Evolutionary conservation across 2,329 filamentous ascomycete genomes (phyloP), one percentile per base, ranked within the genome.

Genomic region (Fusarium hainanense): DNA sequence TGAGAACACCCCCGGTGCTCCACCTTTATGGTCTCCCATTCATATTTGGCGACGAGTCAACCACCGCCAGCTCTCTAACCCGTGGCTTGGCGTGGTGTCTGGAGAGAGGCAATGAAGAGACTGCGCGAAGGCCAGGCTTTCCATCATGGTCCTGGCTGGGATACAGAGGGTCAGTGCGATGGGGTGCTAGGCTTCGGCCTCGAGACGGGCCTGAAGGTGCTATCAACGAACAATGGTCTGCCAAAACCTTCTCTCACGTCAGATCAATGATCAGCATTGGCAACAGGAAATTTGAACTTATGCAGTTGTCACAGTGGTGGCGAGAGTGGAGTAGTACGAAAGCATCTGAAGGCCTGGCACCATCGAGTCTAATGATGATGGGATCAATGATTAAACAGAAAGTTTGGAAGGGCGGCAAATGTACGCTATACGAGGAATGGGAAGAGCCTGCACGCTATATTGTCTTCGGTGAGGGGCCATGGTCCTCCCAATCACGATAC

Each of bases 141-240:
- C 34, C 34, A 7, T n/a, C 34, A 1, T 37, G 34, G 34, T 11
- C 34, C 34, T 37, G 34, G 34, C 18, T 37, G 34, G 34, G 34
- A 7, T 37, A 37, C 3, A 37, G 10, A 12, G 34, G 34, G 10
- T 18, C 34, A 7, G 34, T 37, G 18, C 34, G 18, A 4, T 37
- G 18, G 34, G 18, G 34, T 12, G 34, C 18, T 8, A 27, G 27
- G 27, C 27, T 10, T 34, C 11, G 27, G 8, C 14, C 0, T 18
- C 16, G 16, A 14, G 16, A 10, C 4, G 16, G 8, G 2, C 2
- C 8, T 18, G 3, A 8, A 4, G 0, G 1, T 18, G 2, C 1
- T 34, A 37, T 37, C 4, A 5, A n/a, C 9, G 18, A 5, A 4
- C 16, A 37, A n/a, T 37, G 34, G 34, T 11, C 18, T 11, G 18